These are phyloP conservation scores for Zychaea mexicana DNA, from an alignment of 371 early-diverging fungal species.

Conservation along the genomic window DNA sequence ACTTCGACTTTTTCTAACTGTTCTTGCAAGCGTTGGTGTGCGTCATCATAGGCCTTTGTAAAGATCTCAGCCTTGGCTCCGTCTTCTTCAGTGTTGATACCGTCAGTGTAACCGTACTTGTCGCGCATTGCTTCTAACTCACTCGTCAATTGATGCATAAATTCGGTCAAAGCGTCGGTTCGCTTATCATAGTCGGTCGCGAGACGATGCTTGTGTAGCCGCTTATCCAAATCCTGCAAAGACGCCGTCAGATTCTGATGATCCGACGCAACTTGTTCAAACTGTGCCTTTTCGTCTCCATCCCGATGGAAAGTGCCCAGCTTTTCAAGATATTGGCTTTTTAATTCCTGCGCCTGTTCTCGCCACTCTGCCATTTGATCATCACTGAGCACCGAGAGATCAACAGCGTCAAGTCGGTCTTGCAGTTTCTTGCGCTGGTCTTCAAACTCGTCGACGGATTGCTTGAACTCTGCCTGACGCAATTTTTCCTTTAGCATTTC, in stretches of 20 bases:
- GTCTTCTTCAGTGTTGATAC: background rate
- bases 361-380: slow-evolving; percentile 25
- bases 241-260: slow-evolving; percentile 4
- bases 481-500: slow-evolving; percentile 1
- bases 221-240: slow-evolving; percentile 11
- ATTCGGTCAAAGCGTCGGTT: background rate
- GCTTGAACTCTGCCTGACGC: slow-evolving; percentile 16
- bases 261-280: background rate
- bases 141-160: background rate
- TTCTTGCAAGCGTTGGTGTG: background rate
- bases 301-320: background rate
- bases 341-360: slow-evolving; percentile 12
- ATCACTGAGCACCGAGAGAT: slow-evolving; percentile 17
- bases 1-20: slow-evolving; percentile 3
- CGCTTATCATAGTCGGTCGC: slow-evolving; percentile 1
- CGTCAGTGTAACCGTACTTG: slow-evolving; percentile 2
- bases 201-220: slow-evolving; percentile 2
- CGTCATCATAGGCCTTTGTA: background rate
- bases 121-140: background rate
- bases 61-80: background rate
- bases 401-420: background rate
- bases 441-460: slow-evolving; percentile 5
- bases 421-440: background rate
- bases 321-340: slow-evolving; percentile 9
- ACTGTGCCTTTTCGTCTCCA: background rate